phyloP scores from a whole-genome alignment of 352 stramenopile species.

The Halophytophthora batemanensis region DNA sequence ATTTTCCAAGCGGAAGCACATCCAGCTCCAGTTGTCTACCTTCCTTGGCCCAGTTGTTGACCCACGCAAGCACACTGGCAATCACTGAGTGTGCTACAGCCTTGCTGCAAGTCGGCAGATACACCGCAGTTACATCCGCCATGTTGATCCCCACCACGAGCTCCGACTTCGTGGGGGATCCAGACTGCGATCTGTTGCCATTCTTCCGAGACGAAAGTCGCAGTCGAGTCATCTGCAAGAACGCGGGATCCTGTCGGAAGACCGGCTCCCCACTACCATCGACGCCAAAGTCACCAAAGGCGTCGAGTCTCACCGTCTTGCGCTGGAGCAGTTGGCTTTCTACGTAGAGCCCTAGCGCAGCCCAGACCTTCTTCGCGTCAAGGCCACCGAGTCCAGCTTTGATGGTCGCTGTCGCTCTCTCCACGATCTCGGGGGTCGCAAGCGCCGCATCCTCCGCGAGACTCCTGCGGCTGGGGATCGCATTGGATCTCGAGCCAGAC shows the following conservation, averaged over 20 bases:
- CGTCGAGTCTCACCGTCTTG: slow-evolving; percentile 24
- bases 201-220: slow-evolving; percentile 16
- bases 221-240: slow-evolving; percentile 45
- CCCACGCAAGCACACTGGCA: slow-evolving; percentile 34
- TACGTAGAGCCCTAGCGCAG: slow-evolving; percentile 31
- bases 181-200: slow-evolving; percentile 18
- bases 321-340: slow-evolving; percentile 27
- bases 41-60: slow-evolving; percentile 39
- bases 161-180: slow-evolving; percentile 18
- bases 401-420: slow-evolving; percentile 37
- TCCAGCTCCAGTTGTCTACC: slow-evolving; percentile 32
- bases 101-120: slow-evolving; percentile 37
- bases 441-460: slow-evolving; percentile 12
- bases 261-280: slow-evolving; percentile 30
- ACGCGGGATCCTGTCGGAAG: slow-evolving; percentile 38
- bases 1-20: slow-evolving; percentile 53
- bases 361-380: slow-evolving; percentile 39
- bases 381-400: slow-evolving; percentile 21
- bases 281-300: slow-evolving; percentile 40
- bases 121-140: slow-evolving; percentile 23
- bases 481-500: no score
- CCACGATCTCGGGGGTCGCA: slow-evolving; percentile 37
- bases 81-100: slow-evolving; percentile 41
- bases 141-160: slow-evolving; percentile 25
- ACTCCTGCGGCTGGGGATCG: no score